Evolutionary conservation across 768 basidiomycete genomes (phyloP).

Genomic region (Auricularia cornea): DNA sequence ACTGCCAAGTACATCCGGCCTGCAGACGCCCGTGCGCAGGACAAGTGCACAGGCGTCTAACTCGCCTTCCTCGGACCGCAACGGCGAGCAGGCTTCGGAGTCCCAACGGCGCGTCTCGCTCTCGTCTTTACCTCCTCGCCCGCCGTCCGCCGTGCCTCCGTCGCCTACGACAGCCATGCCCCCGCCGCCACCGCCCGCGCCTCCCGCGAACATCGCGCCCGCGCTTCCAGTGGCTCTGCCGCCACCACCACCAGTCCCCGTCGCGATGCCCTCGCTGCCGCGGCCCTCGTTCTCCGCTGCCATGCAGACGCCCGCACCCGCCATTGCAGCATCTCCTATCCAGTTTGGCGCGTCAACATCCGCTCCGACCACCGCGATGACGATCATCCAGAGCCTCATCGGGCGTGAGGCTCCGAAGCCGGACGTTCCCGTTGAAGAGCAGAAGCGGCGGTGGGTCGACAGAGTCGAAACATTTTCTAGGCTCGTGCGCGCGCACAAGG

Average conservation of each 20-base stretch:
- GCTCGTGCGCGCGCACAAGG: neutral
- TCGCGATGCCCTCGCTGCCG: neutral
- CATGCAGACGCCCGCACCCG: neutral
- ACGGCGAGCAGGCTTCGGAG: no score
- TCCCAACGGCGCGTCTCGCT: neutral
- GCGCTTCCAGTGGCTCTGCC: neutral
- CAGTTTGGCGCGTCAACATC: neutral
- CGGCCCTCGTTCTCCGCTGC: neutral
- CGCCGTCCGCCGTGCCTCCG: neutral
- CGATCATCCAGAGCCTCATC: neutral
- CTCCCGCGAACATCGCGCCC: no score
- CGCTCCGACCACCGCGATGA: neutral
- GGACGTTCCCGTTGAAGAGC: neutral
- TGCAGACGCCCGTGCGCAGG: no score
- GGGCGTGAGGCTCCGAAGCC: neutral
- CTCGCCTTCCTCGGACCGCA: no score
- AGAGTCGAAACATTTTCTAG: neutral
- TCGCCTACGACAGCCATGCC: neutral
- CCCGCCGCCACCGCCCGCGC: neutral
- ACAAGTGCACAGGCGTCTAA: no score
- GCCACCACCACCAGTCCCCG: neutral
- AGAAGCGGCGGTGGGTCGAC: neutral
- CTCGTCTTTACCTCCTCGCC: neutral
- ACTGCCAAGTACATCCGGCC: no score
- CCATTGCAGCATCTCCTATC: no score